phyloP scores from a whole-genome alignment of 495 filamentous ascomycete genomes.

The Lepidopterella palustris region DNA sequence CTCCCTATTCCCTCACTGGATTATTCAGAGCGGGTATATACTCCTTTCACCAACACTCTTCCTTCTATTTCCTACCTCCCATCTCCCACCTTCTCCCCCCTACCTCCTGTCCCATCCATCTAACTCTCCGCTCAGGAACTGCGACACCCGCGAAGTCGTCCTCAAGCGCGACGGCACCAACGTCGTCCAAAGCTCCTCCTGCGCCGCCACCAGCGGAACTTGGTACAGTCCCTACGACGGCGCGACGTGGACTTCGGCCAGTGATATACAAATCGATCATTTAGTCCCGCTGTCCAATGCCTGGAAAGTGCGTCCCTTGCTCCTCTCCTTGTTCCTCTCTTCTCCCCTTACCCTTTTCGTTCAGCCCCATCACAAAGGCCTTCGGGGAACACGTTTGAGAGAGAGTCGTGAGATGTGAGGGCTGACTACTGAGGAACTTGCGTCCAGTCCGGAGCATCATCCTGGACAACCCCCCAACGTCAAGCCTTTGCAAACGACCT shows the following conservation, averaged over 20 bases:
- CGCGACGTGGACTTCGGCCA: constrained; percentile 56
- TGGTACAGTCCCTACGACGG: constrained; percentile 67
- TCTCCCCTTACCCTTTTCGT: no score
- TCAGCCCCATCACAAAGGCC: no score
- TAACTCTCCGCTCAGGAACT: constrained; percentile 8
- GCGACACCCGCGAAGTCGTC: constrained; percentile 52
- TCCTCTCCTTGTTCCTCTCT: neutral
- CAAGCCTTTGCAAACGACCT: constrained; percentile 68
- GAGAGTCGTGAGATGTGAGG: no score
- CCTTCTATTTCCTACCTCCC: no score
- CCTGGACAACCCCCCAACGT: constrained; percentile 56
- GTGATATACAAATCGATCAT: constrained; percentile 70
- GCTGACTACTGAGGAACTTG: neutral
- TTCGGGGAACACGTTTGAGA: no score
- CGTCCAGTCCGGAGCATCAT: constrained; percentile 40
- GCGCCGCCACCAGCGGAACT: constrained; percentile 50
- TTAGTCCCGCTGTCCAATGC: constrained; percentile 68
- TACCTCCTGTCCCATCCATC: constrained; percentile 39
- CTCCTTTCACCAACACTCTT: constrained; percentile 25
- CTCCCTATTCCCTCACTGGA: constrained; percentile 63
- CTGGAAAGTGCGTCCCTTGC: constrained; percentile 52
- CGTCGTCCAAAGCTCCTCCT: constrained; percentile 46
- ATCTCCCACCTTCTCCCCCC: no score
- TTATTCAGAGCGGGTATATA: constrained; percentile 47
- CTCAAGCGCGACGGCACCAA: constrained; percentile 60